These are phyloP conservation scores for Climacium dendroides DNA, from an alignment of 225 moss, liverwort and hornwort species.

Conservation along the genomic window DNA sequence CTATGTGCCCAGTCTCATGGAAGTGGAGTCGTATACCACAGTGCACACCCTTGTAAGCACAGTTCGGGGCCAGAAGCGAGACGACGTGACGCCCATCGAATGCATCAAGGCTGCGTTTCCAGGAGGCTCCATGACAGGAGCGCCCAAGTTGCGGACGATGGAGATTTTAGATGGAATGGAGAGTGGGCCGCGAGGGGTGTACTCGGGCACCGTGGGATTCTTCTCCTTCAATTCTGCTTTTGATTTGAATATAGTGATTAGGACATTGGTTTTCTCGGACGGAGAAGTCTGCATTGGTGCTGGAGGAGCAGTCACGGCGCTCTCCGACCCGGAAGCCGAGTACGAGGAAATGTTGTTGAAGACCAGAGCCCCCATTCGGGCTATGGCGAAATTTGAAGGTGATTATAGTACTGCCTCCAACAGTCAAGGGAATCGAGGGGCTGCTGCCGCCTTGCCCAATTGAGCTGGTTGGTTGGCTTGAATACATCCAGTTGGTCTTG, in stretches of 20 bases:
- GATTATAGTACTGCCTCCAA: constrained; percentile 25
- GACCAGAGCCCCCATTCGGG: constrained; percentile 84
- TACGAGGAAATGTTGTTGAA: constrained; percentile 98
- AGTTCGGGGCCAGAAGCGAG: constrained; percentile 64
- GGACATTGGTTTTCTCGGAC: constrained; percentile 77
- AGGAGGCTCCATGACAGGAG: constrained; percentile 98
- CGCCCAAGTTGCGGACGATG: constrained; percentile 95
- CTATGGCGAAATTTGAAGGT: constrained; percentile 72
- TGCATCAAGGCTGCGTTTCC: constrained; percentile 94
- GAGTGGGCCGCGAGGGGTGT: constrained; percentile 76
- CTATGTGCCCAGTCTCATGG: constrained; percentile 89
- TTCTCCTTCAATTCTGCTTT: constrained; percentile 90
- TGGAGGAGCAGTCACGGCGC: constrained; percentile 92
- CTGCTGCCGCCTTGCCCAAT: constrained; percentile 36
- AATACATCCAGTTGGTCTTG: not conserved
- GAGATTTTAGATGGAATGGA: constrained; percentile 89
- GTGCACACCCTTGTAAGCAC: constrained; percentile 98
- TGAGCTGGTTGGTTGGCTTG: constrained; percentile 29
- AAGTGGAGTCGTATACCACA: constrained; percentile 89
- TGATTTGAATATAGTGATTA: constrained; percentile 95
- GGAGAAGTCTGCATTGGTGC: constrained; percentile 81
- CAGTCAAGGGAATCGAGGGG: constrained; percentile 30
- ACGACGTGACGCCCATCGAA: constrained; percentile 59
- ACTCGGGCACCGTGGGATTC: constrained; percentile 85
- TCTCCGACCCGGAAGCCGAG: constrained; percentile 85